Evolutionary conservation across 1,284 basidiomycete species (phyloP).

Genomic region (Apiotrichum porosum): DNA sequence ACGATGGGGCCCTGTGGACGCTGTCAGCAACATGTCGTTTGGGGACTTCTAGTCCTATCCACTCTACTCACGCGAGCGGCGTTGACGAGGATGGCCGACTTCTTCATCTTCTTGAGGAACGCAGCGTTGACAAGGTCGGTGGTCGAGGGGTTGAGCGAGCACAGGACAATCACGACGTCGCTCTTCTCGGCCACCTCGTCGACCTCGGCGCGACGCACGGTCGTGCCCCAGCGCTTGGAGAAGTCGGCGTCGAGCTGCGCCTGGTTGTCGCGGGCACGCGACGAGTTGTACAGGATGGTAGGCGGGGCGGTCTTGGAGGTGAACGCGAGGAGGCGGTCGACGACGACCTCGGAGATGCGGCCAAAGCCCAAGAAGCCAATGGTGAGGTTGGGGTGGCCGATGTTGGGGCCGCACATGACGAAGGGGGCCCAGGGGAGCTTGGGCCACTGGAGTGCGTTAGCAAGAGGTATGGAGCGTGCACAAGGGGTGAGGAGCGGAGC

Average conservation of each 20-base stretch:
- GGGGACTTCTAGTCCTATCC: too few species aligned
- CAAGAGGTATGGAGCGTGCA: background rate
- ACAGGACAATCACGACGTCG: slow-evolving; percentile 78
- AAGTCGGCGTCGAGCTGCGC: slow-evolving; percentile 57
- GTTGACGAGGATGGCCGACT: slow-evolving; percentile 72
- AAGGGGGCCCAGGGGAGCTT: slow-evolving; percentile 71
- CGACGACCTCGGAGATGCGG: slow-evolving; percentile 76
- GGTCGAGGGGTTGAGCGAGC: slow-evolving; percentile 69
- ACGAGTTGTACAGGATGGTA: slow-evolving; percentile 35
- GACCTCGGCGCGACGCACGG: slow-evolving; percentile 60
- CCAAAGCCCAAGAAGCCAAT: slow-evolving; percentile 92
- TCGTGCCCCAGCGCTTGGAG: slow-evolving; percentile 48
- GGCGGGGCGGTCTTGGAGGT: slow-evolving; percentile 48
- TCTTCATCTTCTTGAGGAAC: slow-evolving; percentile 81
- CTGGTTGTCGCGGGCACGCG: slow-evolving; percentile 35
- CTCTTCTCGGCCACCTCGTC: slow-evolving; percentile 65
- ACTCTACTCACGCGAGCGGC: slow-evolving; percentile 59
- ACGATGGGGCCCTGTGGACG: slow-evolving; percentile 62
- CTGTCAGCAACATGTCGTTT: too few species aligned
- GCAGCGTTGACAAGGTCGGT: slow-evolving; percentile 65
- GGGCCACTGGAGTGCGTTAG: slow-evolving; percentile 54
- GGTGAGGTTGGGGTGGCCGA: slow-evolving; percentile 54
- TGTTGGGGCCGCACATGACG: slow-evolving; percentile 47
- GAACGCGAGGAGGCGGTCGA: slow-evolving; percentile 72
- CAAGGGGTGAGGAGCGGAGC: background rate